These are phyloP conservation scores for Pistacia atlantica DNA, from an alignment of 345 rosid species.

Conservation along the genomic window DNA sequence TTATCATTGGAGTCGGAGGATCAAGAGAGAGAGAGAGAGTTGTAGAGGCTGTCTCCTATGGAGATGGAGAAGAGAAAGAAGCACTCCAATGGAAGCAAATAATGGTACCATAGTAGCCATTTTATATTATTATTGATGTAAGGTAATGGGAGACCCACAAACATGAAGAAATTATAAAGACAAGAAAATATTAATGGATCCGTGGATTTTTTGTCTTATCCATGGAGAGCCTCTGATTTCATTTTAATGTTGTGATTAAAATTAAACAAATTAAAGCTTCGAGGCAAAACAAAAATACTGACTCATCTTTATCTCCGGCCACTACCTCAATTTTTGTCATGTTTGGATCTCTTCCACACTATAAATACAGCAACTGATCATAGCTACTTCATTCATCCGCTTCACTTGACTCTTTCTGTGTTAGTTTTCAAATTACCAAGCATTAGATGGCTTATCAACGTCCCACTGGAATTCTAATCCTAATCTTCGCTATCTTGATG, in stretches of 20 bases:
- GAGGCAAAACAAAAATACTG: constrained; percentile 22
- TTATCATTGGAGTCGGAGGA: not conserved
- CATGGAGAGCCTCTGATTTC: not conserved
- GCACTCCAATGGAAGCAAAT: not conserved
- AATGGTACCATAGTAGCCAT: not conserved
- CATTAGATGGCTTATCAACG: constrained; percentile 18
- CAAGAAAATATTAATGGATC: not conserved
- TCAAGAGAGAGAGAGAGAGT: not conserved
- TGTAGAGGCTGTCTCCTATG: not conserved
- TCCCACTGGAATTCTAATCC: not conserved
- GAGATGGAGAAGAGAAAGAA: not conserved
- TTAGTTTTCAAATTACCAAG: not conserved
- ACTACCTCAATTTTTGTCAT: constrained; percentile 7
- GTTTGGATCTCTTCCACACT: not conserved
- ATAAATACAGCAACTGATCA: constrained; percentile 20
- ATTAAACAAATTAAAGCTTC: not conserved
- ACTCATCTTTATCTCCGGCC: constrained; percentile 18
- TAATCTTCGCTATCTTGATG: constrained; percentile 14
- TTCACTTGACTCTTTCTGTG: not conserved
- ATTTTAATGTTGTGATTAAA: constrained; percentile 9
- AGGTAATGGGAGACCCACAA: constrained; percentile 20
- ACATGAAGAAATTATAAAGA: not conserved
- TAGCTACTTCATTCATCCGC: not conserved
- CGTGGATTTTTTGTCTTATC: constrained; percentile 15
- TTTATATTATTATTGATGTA: constrained; percentile 11